Evolutionary conservation across 1,284 basidiomycete genomes (phyloP), one percentile per base, ranked within the genome.

Genomic region (Ganoderma resinaceum): DNA sequence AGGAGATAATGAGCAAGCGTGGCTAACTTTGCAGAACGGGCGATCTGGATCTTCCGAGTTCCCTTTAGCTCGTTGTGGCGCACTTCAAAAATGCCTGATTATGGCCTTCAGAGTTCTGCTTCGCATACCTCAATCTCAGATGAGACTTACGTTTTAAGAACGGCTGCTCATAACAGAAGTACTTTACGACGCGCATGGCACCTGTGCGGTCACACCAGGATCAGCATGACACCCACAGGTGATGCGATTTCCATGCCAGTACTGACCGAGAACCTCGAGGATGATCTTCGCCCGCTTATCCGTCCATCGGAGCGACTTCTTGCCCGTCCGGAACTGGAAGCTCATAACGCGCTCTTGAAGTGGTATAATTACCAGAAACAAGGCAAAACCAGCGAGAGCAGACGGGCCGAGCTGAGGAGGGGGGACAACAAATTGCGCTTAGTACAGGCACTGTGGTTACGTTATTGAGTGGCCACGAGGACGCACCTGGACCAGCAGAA

Each of bases 171-270:
- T 91, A 92, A 23, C 87, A 88, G 78, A 94, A 93, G 74, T 91
- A 91, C 77, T 94, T 94, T 72, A 93, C 89, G 23, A 94, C 85
- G 8, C 90, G 85, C 89, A 93, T 92, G 0, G 86, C 88, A 46
- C 87, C 86, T 86, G 60, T 42, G 40, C 8, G 55, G 23, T 16
- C 20, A 11, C n/a, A 46, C n/a, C 1, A 3, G 14, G 1, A 40
- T 52, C n/a, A 37, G 35, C 23, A 53, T 33, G 6, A 9, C 26
- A 14, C 14, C 20, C 6, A 43, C 20, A 42, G 7, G 8, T n/a
- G 6, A 23, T 23, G 26, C 5, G 5, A 38, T 42, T 5, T 8
- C 9, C 14, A 42, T 9, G 9, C n/a, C 37, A 40, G 9, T 0
- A 74, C 80, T 55, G 71, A 85, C 86, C 83, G 14, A 94, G 78